Evolutionary conservation across 345 rosid species (phyloP).

Genomic region (Eucalyptus melliodora): DNA sequence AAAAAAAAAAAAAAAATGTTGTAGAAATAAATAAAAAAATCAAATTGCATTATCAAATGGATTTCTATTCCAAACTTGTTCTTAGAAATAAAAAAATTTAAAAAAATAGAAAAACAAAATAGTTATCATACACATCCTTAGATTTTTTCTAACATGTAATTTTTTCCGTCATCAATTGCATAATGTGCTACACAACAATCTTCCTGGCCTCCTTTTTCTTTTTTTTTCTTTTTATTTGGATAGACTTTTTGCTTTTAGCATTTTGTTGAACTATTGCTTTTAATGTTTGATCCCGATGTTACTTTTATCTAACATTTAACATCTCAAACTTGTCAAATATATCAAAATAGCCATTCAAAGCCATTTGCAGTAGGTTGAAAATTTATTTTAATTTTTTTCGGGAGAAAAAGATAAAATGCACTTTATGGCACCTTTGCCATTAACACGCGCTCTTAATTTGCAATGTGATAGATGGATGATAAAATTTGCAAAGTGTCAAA

Average conservation of each 20-base stretch:
- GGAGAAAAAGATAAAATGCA: background rate
- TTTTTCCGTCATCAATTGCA: background rate
- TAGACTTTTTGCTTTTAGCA: background rate
- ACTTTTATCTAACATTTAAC: background rate
- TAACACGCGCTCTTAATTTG: background rate
- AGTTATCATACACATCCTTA: too few species aligned
- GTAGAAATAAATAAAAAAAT: too few species aligned
- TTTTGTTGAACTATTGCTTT: background rate
- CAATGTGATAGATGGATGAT: background rate
- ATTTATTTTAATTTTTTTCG: background rate
- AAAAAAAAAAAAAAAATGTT: too few species aligned
- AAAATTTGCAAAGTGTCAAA: background rate
- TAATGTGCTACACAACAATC: background rate
- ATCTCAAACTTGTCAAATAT: background rate
- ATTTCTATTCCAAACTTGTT: too few species aligned
- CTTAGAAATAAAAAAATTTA: rapidly evolving
- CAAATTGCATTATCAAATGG: too few species aligned
- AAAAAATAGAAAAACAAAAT: too few species aligned
- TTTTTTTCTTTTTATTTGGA: background rate
- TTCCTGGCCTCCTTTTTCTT: background rate
- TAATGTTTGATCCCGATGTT: background rate
- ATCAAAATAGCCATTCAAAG: background rate
- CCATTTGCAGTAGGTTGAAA: background rate
- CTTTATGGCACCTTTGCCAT: background rate
- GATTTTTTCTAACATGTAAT: background rate